phyloP scores from a whole-genome alignment of 805 yeast species.

The Babjeviella inositovora region DNA sequence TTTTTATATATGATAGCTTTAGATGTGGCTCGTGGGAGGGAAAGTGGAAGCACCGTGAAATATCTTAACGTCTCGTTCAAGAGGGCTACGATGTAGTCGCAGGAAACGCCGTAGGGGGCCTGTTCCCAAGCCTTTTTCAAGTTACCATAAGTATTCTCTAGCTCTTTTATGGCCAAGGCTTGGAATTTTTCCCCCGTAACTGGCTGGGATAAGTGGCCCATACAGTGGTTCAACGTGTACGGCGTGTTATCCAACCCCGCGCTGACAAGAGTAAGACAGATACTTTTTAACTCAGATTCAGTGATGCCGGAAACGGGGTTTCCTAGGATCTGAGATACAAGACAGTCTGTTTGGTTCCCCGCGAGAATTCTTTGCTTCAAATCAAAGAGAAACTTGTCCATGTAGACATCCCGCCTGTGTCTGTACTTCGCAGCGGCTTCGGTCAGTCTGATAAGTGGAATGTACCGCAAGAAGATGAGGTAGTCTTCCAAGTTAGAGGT shows the following conservation, averaged over 20 bases:
- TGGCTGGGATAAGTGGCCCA: constrained; percentile 40
- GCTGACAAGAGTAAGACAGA: constrained; percentile 62
- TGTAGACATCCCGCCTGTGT: constrained; percentile 28
- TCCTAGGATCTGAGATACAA: constrained; percentile 12
- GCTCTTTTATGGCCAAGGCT: constrained; percentile 19
- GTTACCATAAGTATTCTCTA: constrained; percentile 16
- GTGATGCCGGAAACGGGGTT: no score
- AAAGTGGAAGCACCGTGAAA: constrained; percentile 52
- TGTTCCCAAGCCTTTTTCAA: constrained; percentile 15
- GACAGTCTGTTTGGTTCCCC: constrained; percentile 10
- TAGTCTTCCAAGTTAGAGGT: constrained; percentile 38
- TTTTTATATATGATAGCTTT: constrained; percentile 22
- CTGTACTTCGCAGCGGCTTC: constrained; percentile 14
- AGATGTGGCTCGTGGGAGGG: constrained; percentile 49
- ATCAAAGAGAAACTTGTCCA: constrained; percentile 17
- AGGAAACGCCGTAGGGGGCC: constrained; percentile 11
- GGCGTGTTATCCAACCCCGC: constrained; percentile 70
- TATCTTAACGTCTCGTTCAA: constrained; percentile 45
- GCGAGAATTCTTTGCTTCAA: constrained; percentile 9
- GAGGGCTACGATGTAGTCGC: constrained; percentile 39
- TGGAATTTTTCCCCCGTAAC: constrained; percentile 20
- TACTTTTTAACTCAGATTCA: constrained; percentile 30
- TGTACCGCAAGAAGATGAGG: constrained; percentile 23
- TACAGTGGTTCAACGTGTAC: constrained; percentile 38
- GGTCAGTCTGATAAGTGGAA: constrained; percentile 9